phyloP scores from a whole-genome alignment of 1,284 basidiomycete genomes.

The Microbotryomycetes sp. region DNA sequence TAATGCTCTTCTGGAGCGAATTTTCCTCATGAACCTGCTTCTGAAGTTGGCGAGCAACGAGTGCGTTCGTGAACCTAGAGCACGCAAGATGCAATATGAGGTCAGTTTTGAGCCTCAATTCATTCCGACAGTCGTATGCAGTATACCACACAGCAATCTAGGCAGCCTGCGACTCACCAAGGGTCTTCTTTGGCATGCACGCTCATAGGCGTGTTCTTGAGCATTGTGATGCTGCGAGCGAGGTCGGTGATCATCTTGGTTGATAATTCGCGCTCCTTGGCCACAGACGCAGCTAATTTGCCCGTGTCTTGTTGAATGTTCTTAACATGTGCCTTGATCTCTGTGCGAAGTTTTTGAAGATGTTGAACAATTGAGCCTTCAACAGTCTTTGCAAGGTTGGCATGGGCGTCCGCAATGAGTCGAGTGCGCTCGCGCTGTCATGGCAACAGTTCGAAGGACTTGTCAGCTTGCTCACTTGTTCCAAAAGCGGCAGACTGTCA shows the following conservation, averaged over 20 bases:
- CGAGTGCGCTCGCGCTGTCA: constrained; percentile 72
- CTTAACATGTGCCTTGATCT: constrained; percentile 98
- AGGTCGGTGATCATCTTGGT: constrained; percentile 83
- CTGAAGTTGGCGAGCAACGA: constrained; percentile 78
- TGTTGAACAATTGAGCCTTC: constrained; percentile 98
- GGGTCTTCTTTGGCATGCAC: constrained; percentile 80
- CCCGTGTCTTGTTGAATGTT: constrained; percentile 46
- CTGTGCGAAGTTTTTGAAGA: constrained; percentile 82
- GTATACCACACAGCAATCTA: background rate
- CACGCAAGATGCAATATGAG: too few relatives aligned
- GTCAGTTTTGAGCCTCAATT: background rate
- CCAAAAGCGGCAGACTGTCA: constrained; percentile 42
- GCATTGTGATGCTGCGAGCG: constrained; percentile 73
- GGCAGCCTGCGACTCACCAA: constrained; percentile 20
- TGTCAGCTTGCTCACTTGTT: background rate
- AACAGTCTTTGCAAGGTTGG: constrained; percentile 90
- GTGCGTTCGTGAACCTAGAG: constrained; percentile 61
- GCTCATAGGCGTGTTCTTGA: constrained; percentile 92
- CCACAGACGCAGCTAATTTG: constrained; percentile 86
- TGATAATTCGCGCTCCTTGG: constrained; percentile 87
- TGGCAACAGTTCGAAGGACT: background rate
- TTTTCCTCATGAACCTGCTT: constrained; percentile 94
- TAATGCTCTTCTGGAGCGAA: constrained; percentile 93
- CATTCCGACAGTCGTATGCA: background rate
- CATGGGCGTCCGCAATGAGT: constrained; percentile 89